phyloP scores from a whole-genome alignment of 208 protist species.

The Vickermania spadyakhi region DNA sequence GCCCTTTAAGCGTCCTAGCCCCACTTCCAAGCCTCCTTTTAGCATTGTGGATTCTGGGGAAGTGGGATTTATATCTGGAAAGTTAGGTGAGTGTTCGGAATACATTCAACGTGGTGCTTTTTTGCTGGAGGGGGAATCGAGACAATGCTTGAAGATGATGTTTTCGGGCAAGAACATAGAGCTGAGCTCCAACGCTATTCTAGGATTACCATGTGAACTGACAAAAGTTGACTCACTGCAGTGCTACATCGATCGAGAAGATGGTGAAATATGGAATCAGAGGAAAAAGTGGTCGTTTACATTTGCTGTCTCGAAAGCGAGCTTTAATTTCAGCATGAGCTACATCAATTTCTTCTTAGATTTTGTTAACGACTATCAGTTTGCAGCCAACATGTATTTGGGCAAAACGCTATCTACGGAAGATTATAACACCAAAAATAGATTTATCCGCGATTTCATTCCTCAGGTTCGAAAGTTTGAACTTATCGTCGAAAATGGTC shows the following conservation, averaged over 20 bases:
- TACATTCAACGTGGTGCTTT: slow-evolving; percentile 76
- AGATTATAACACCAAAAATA: slow-evolving; percentile 63
- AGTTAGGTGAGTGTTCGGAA: slow-evolving; percentile 55
- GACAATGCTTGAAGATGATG: slow-evolving; percentile 51
- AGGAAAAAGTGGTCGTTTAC: slow-evolving; percentile 71
- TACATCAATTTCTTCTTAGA: slow-evolving; percentile 79
- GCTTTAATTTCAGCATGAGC: slow-evolving; percentile 73
- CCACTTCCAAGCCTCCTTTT: slow-evolving; percentile 71
- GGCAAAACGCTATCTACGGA: slow-evolving; percentile 61
- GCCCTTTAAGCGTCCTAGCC: slow-evolving; percentile 69
- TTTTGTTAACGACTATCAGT: slow-evolving; percentile 79
- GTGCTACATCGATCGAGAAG: slow-evolving; percentile 67
- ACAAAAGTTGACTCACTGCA: slow-evolving; percentile 43
- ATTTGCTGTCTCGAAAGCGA: slow-evolving; percentile 28
- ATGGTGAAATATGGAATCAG: slow-evolving; percentile 66
- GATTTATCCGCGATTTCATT: slow-evolving; percentile 58
- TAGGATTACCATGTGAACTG: slow-evolving; percentile 44
- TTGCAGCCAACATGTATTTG: slow-evolving; percentile 77
- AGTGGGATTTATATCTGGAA: slow-evolving; percentile 46
- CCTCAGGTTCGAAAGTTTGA: slow-evolving; percentile 79
- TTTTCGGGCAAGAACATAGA: slow-evolving; percentile 52
- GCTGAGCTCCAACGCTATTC: slow-evolving; percentile 60
- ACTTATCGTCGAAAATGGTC: slow-evolving; percentile 35
- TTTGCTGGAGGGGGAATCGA: slow-evolving; percentile 48
- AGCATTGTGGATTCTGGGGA: slow-evolving; percentile 66